These are phyloP conservation scores for Wickerhamomyces xylosicus DNA, from an alignment of 805 yeast genomes.

Conservation along the genomic window DNA sequence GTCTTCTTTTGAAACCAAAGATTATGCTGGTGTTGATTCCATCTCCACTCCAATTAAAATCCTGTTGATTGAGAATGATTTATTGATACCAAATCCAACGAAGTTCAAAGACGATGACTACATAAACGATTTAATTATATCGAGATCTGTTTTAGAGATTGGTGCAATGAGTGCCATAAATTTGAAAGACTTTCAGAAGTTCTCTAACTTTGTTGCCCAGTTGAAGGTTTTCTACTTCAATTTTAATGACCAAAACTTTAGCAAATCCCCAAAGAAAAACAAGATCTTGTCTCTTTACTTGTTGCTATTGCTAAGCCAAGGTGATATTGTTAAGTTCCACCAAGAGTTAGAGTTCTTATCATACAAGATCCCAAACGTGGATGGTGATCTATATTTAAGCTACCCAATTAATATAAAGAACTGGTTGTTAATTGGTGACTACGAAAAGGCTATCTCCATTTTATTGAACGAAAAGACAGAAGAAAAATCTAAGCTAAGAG, in stretches of 20 bases:
- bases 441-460: constrained; percentile 48
- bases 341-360: constrained; percentile 73
- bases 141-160: constrained; percentile 77
- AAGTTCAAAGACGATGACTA: constrained; percentile 28
- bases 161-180: constrained; percentile 79
- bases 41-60: constrained; percentile 66
- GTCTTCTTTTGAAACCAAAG: constrained; percentile 46
- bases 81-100: constrained; percentile 55
- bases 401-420: constrained; percentile 87
- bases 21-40: constrained; percentile 50
- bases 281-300: constrained; percentile 71
- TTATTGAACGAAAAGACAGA: constrained; percentile 18
- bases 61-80: constrained; percentile 65
- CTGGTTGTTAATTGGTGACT: constrained; percentile 94
- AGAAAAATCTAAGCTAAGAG: constrained; percentile 39
- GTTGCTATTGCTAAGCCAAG: constrained; percentile 67
- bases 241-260: constrained; percentile 20
- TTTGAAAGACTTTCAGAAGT: constrained; percentile 46
- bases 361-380: constrained; percentile 33
- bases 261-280: constrained; percentile 49
- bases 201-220: constrained; percentile 57
- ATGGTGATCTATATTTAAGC: constrained; percentile 58
- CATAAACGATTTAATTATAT: constrained; percentile 60
- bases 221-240: constrained; percentile 67
- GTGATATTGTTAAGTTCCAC: constrained; percentile 81